phyloP scores from a whole-genome alignment of 148 eudicot genomes.

The Rhododendron ovatum region DNA sequence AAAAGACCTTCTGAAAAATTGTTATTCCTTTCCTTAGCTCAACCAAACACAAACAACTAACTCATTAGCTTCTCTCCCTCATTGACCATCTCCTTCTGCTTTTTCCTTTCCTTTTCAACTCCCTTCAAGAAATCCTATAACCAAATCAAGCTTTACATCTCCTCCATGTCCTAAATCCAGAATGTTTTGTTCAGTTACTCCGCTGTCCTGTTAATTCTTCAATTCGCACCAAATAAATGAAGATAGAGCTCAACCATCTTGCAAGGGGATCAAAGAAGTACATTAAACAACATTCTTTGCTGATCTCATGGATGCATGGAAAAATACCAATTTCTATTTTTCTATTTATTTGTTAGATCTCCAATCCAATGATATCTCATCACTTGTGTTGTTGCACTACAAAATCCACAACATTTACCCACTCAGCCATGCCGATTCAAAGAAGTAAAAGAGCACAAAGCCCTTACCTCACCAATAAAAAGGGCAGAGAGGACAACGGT shows the following conservation, averaged over 20 bases:
- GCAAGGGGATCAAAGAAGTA: not conserved
- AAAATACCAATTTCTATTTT: not conserved
- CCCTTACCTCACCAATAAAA: constrained; percentile 54
- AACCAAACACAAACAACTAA: not conserved
- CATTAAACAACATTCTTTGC: not conserved
- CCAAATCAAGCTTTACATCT: not conserved
- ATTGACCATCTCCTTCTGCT: not conserved
- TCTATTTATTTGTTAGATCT: not conserved
- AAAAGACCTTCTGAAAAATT: not conserved
- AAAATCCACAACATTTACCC: not conserved
- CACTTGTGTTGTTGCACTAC: not conserved
- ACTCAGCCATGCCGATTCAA: not conserved
- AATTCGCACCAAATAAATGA: not conserved
- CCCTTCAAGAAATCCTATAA: not conserved
- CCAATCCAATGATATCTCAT: not conserved
- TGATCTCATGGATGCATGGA: not conserved
- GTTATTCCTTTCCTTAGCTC: not conserved
- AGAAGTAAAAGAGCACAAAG: not conserved
- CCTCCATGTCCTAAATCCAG: not conserved
- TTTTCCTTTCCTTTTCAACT: not conserved
- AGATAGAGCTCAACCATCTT: not conserved
- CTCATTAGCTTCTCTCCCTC: not conserved
- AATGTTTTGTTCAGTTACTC: not conserved
- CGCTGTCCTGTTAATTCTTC: not conserved
- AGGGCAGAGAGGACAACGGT: constrained; percentile 59